Evolutionary conservation across 345 rosid species (phyloP).

Genomic region (Firmiana major): DNA sequence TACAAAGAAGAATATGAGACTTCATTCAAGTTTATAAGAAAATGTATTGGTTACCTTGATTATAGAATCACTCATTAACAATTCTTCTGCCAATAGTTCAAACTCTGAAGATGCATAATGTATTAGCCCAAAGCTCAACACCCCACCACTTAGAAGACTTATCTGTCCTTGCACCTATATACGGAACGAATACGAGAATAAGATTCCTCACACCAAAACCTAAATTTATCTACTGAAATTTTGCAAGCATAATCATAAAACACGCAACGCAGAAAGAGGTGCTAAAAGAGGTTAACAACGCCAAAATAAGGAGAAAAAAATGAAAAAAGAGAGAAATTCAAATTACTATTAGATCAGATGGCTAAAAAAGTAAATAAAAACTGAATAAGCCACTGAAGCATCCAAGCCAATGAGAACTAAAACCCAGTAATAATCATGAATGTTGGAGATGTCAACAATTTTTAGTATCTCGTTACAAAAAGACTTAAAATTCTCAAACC

Average conservation of each 20-base stretch:
- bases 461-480: not conserved
- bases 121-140: constrained; percentile 86
- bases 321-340: not conserved
- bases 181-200: constrained; percentile 21
- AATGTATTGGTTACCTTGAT: constrained; percentile 48
- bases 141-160: constrained; percentile 66
- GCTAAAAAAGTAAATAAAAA: not conserved
- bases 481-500: constrained; percentile 44
- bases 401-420: not conserved
- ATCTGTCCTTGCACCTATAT: constrained; percentile 94
- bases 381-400: not conserved
- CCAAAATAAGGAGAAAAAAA: not conserved
- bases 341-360: not conserved
- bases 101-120: constrained; percentile 93
- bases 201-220: constrained; percentile 10
- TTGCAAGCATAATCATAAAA: constrained; percentile 6
- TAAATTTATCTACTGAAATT: not conserved
- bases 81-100: constrained; percentile 93
- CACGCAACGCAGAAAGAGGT: not conserved
- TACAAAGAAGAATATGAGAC: not conserved
- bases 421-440: not conserved
- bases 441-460: not conserved
- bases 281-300: not conserved
- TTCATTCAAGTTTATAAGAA: not conserved
- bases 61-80: constrained; percentile 91